Conservation (phyloP, 306 rosid species). For the Medicago lupulina region DNA sequence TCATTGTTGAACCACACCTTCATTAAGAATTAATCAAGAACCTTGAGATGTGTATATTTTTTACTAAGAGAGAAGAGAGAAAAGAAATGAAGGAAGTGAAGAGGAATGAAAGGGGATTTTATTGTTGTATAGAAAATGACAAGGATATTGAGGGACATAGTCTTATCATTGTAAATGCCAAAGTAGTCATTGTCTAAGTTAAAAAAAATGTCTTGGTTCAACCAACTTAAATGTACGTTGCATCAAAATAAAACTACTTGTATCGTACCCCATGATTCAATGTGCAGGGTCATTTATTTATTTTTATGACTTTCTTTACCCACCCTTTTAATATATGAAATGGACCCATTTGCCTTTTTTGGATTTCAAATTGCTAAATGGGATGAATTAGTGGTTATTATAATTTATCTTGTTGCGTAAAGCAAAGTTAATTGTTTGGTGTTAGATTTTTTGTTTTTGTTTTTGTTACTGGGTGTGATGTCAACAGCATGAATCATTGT, state of each 20-base stretch:
- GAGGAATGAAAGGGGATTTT: constrained; percentile 18
- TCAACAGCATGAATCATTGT: constrained; percentile 42
- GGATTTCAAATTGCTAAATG: not conserved
- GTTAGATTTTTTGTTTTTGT: not conserved
- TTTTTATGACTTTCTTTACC: constrained; percentile 23
- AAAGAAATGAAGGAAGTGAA: not conserved
- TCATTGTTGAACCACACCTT: not conserved
- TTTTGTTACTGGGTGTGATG: constrained; percentile 33
- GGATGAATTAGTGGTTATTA: constrained; percentile 11
- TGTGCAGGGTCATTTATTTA: constrained; percentile 45
- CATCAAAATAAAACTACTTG: constrained; percentile 23
- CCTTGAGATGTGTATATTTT: not conserved
- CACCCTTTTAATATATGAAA: not conserved
- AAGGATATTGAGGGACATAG: constrained; percentile 36
- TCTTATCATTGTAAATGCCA: constrained; percentile 46
- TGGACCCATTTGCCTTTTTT: constrained; percentile 34
- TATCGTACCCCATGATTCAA: constrained; percentile 30
- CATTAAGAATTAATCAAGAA: not conserved
- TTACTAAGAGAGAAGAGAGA: not conserved
- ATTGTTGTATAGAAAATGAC: constrained; percentile 43
- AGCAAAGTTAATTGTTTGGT: constrained; percentile 2
- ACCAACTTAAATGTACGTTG: constrained; percentile 44
- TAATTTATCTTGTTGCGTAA: not conserved
- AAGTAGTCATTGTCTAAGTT: constrained; percentile 45
- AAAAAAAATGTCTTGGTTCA: constrained; percentile 52